phyloP scores from a whole-genome alignment of 2,329 filamentous ascomycete species.

The Neophaeococcomyces aloes region DNA sequence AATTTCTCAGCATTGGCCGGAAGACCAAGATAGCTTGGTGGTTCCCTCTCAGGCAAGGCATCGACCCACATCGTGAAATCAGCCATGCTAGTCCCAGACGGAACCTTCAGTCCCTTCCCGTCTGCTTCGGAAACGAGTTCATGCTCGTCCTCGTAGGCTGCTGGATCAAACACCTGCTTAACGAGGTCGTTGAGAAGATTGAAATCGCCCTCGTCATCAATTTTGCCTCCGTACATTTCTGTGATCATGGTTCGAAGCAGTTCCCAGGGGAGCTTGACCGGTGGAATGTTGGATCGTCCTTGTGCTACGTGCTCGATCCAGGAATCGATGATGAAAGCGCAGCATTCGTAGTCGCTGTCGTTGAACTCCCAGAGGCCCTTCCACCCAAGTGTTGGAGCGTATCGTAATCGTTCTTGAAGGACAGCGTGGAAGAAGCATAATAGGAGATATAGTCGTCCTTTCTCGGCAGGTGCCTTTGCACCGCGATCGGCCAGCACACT shows the following conservation, averaged over 20 bases:
- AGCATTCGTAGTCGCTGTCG: constrained; percentile 99
- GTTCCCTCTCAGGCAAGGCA: constrained; percentile 82
- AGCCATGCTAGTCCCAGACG: constrained; percentile 66
- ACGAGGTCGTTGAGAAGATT: constrained; percentile 63
- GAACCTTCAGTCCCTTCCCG: constrained; percentile 57
- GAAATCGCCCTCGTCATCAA: constrained; percentile 84
- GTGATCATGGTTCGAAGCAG: constrained; percentile 84
- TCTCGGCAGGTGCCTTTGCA: constrained; percentile 76
- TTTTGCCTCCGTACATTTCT: constrained; percentile 96
- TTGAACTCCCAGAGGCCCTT: constrained; percentile 99
- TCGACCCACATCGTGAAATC: constrained; percentile 92
- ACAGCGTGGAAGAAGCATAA: constrained; percentile 93
- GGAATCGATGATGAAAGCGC: constrained; percentile 85
- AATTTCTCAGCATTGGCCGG: constrained; percentile 96
- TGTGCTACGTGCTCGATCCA: constrained; percentile 80
- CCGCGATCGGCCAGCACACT: constrained; percentile 67
- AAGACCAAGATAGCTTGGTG: constrained; percentile 85
- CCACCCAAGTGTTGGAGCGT: constrained; percentile 89
- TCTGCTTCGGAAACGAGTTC: constrained; percentile 65
- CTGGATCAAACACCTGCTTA: constrained; percentile 65
- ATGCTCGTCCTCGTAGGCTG: constrained; percentile 86
- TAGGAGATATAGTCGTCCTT: constrained; percentile 77
- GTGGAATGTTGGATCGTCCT: constrained; percentile 83
- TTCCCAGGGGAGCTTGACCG: constrained; percentile 90
- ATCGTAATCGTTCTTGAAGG: constrained; percentile 85